Base-by-base conservation (phyloP, 495 filamentous ascomycete genomes). In the Daldinia concentrica region DNA sequence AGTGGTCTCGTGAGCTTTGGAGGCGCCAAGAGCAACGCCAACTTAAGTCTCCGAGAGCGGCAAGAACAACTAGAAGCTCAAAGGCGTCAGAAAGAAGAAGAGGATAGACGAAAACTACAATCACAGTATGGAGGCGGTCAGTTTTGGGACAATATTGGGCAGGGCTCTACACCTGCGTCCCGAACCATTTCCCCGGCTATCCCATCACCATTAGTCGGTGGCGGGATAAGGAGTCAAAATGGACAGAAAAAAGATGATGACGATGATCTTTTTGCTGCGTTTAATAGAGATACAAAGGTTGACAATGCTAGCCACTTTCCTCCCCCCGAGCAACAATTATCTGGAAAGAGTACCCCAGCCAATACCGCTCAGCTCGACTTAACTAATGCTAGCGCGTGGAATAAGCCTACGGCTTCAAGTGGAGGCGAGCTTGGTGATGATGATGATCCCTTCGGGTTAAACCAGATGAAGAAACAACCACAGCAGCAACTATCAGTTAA, bases 361-460 rank as follows among this genome's bases (percentile, higher is more conserved):
- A 73, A 61, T 19, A 32, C 68, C 26, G 58, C 67, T 27, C 68
- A 58, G 55, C 26, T 79, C 66, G 66, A 72, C 66, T 55, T 78
- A 50, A 48, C 73, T 67, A 57, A 72, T 69, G 36, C 80, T 67
- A 66, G 73, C 65, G 54, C 78, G 66, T 78, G 76, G 76, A 52
- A 50, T 24, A 58, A 67, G 6, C 59, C 70, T 34, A 26, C 69
- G 3, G 41, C 68, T 4, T 62, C 68, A 15, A 67, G 66, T 37
- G 69, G 74, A 15, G 74, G 64, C 12, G 71, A 62, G 48, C 71
- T 77, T 57, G 81, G 79, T 22, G 81, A 86, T 39, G 85, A 87
- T 59, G 91, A 97, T 66, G 95, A 97, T 74, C 93, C 94, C 8
- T 98, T 99, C 73, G 95, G 94, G n/a, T 84, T 98, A 39, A 88